A percentile compares a stretch with the other conserved stretches of the same genome.
Evolutionary conservation across 768 basidiomycete species (phyloP).

Genomic region (Hericium coralloides): DNA sequence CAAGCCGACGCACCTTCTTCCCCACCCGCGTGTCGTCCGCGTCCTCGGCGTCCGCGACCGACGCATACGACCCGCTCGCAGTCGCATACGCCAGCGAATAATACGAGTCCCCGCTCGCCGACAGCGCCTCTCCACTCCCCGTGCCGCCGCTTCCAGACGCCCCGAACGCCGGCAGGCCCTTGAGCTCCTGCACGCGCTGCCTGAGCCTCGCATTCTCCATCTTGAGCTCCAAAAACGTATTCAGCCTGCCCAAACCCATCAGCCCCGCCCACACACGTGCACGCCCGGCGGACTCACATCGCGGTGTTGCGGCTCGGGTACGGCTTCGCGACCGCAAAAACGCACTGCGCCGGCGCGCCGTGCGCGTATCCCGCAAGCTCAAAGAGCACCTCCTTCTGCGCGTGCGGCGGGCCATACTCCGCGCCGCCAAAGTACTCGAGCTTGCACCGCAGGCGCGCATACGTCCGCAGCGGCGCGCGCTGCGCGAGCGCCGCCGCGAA

Average conservation of each 20-base stretch:
- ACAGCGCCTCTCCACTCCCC: constrained; percentile 3
- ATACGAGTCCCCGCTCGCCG: constrained; percentile 5
- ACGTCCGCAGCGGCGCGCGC: constrained; percentile 43
- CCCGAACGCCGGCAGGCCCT: constrained; percentile 14
- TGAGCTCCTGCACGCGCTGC: constrained; percentile 43
- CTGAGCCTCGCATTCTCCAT: constrained; percentile 78
- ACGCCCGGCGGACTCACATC: constrained; percentile 36
- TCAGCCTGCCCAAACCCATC: constrained; percentile 37
- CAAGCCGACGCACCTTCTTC: constrained; percentile 43
- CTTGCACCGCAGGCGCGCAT: constrained; percentile 52
- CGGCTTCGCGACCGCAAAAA: constrained; percentile 70
- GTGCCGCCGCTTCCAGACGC: constrained; percentile 5
- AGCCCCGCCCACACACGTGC: not conserved
- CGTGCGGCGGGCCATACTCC: constrained; percentile 16
- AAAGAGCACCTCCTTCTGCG: constrained; percentile 47
- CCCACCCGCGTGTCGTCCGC: constrained; percentile 46
- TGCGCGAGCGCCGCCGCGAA: constrained; percentile 49
- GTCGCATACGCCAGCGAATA: not conserved
- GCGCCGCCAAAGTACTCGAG: constrained; percentile 20
- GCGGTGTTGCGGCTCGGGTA: constrained; percentile 68
- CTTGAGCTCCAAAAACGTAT: constrained; percentile 75
- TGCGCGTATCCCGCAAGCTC: constrained; percentile 64
- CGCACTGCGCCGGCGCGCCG: constrained; percentile 34
- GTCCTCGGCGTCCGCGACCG: constrained; percentile 31
- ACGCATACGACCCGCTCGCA: not conserved